These are phyloP conservation scores for Crithidia sp. DNA, from an alignment of 208 protist species.

Conservation along the genomic window DNA sequence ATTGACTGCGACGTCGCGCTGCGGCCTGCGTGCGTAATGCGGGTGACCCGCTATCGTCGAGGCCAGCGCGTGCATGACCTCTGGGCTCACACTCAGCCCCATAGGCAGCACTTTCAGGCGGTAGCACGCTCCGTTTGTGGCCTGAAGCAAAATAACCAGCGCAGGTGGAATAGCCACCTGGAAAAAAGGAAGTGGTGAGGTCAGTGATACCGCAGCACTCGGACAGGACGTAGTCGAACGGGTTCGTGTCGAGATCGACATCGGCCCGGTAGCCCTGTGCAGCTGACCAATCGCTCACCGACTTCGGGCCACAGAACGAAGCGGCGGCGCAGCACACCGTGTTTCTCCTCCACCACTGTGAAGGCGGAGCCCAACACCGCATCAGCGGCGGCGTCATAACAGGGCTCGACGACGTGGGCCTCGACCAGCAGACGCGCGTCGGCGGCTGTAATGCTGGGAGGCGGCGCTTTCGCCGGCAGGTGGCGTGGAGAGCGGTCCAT, in stretches of 20 bases:
- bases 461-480: no score
- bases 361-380: no score
- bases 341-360: no score
- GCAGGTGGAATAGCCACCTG: conserved; percentile 9
- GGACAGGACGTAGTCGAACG: background rate
- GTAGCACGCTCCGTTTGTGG: background rate
- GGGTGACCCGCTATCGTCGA: conserved; percentile 16
- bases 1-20: conserved; percentile 12
- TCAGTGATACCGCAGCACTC: conserved; percentile 22
- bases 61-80: conserved; percentile 37
- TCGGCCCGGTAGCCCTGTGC: conserved; percentile 3
- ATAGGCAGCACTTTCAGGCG: conserved; percentile 32
- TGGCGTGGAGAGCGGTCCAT: no score
- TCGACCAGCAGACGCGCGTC: no score
- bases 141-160: conserved; percentile 8
- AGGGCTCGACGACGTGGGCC: no score
- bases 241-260: background rate
- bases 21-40: conserved; percentile 2
- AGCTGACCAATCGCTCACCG: conserved; percentile 10
- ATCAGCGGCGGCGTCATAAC: no score
- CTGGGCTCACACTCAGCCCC: conserved; percentile 30
- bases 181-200: conserved; percentile 29
- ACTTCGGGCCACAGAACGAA: conserved; percentile 22
- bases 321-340: no score
- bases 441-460: no score